These are phyloP conservation scores for Tetradesmus lagerheimii DNA, from an alignment of 139 green algal species.

Conservation along the genomic window DNA sequence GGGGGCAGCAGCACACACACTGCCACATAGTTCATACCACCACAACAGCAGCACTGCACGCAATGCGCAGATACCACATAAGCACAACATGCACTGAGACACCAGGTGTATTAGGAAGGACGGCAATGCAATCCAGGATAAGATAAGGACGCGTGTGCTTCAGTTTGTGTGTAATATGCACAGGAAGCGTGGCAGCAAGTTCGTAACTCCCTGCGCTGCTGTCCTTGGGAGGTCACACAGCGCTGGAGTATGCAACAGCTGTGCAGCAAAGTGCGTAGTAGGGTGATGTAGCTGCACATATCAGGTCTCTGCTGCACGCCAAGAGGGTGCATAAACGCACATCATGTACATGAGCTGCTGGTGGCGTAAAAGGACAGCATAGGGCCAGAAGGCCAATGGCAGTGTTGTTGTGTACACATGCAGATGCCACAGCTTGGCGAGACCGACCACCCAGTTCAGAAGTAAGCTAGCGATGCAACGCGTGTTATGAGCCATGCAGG, in stretches of 20 bases:
- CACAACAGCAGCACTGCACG: not conserved
- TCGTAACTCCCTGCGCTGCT: no score
- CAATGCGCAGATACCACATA: not conserved
- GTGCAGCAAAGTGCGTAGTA: not conserved
- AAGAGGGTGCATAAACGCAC: not conserved
- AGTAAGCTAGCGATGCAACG: not conserved
- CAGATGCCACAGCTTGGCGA: not conserved
- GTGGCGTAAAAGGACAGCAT: no score
- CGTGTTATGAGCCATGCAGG: not conserved
- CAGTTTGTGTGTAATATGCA: not conserved
- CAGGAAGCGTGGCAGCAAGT: not conserved
- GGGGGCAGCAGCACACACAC: not conserved
- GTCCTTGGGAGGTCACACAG: no score
- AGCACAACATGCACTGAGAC: not conserved
- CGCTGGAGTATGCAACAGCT: not conserved
- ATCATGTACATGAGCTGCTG: not conserved
- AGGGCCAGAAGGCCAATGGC: not conserved
- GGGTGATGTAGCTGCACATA: not conserved
- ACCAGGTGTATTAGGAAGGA: not conserved
- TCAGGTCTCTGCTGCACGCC: not conserved
- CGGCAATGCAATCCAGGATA: not conserved
- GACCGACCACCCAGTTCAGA: not conserved
- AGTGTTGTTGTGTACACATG: not conserved
- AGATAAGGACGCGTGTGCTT: not conserved
- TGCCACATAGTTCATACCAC: not conserved